phyloP scores from a whole-genome alignment of 1,139 yeast species.

The Komagataea norvegica region DNA sequence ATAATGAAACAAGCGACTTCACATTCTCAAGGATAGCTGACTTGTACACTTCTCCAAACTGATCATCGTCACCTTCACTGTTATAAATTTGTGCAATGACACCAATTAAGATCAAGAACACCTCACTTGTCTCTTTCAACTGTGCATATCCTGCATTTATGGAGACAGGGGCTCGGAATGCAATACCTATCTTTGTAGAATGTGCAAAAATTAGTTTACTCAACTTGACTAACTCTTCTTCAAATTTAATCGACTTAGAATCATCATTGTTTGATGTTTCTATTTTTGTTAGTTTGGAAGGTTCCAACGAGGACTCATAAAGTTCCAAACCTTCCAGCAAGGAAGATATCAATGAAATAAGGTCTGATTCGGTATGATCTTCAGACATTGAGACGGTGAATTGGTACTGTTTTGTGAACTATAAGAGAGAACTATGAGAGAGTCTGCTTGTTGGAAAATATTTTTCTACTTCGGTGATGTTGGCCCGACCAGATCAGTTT shows the following conservation, averaged over 20 bases:
- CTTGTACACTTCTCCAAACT: slow-evolving; percentile 18
- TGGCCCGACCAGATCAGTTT: neutral
- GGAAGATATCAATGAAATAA: slow-evolving; percentile 17
- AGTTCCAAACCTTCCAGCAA: slow-evolving; percentile 18
- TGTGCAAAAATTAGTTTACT: slow-evolving; percentile 66
- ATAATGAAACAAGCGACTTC: slow-evolving; percentile 11
- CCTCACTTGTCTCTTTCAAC: slow-evolving; percentile 35
- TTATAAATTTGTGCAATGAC: slow-evolving; percentile 15
- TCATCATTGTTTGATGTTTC: slow-evolving; percentile 35
- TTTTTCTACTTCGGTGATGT: neutral
- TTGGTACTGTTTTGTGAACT: neutral
- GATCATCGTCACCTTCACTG: neutral
- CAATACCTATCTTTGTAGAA: slow-evolving; percentile 72
- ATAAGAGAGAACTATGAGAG: no score
- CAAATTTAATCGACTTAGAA: slow-evolving; percentile 25
- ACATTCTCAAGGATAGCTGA: slow-evolving; percentile 14
- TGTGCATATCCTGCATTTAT: slow-evolving; percentile 50
- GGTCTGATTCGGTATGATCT: slow-evolving; percentile 17
- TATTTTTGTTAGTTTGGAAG: slow-evolving; percentile 18
- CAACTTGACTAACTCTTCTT: slow-evolving; percentile 55
- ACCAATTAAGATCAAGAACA: slow-evolving; percentile 17
- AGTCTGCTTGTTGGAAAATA: neutral
- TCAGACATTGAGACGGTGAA: neutral
- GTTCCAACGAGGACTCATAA: slow-evolving; percentile 12
- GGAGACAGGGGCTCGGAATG: slow-evolving; percentile 59